Evolutionary conservation across 2,329 filamentous ascomycete species (phyloP).

Genomic region (Fusarium sp.): DNA sequence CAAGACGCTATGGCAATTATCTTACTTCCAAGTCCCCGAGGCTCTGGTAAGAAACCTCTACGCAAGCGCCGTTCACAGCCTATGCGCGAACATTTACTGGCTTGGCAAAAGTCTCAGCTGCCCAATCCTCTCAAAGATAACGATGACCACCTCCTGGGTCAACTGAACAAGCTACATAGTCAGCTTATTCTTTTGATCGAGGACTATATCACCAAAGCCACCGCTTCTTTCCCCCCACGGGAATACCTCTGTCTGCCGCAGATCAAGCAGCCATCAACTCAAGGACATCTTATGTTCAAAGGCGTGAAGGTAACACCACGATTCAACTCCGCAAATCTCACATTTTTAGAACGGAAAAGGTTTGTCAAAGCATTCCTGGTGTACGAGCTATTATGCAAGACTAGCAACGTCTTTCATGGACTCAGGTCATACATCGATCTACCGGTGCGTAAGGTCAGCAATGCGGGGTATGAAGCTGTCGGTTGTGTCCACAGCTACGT

Average conservation of each 20-base stretch:
- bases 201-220: conserved; percentile 41
- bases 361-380: conserved; percentile 25
- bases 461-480: background rate
- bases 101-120: conserved; percentile 20
- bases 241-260: conserved; percentile 30
- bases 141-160: background rate
- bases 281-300: conserved; percentile 18
- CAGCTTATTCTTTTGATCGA: conserved; percentile 25
- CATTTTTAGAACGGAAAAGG: conserved; percentile 6
- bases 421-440: background rate
- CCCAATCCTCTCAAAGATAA: conserved; percentile 8
- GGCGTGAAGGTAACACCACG: background rate
- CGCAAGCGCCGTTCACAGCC: background rate
- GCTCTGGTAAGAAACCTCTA: background rate
- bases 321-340: conserved; percentile 16
- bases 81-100: background rate
- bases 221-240: conserved; percentile 13
- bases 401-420: background rate
- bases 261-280: background rate
- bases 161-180: conserved; percentile 4
- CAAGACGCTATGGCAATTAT: conserved; percentile 36
- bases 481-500: conserved; percentile 25
- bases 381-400: conserved; percentile 21
- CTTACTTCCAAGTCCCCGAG: background rate
- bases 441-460: background rate